These are phyloP conservation scores for Trichoderma aggressivum DNA, from an alignment of 2,329 filamentous ascomycete species.

Conservation along the genomic window DNA sequence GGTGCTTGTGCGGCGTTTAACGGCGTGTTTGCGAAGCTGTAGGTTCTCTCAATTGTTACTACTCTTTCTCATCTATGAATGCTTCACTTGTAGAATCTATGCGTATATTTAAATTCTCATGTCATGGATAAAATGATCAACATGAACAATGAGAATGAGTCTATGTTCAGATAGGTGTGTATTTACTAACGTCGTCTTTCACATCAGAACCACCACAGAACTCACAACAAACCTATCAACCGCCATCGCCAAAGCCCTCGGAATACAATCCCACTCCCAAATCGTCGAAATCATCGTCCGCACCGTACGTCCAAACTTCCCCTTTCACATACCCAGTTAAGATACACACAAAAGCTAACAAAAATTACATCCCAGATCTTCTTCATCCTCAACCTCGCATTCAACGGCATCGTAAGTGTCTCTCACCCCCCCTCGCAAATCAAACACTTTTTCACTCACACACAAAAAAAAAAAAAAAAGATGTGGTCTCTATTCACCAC, in stretches of 20 bases:
- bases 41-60: conserved; percentile 32
- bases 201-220: conserved; percentile 51
- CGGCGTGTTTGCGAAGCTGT: conserved; percentile 81
- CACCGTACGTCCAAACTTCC: conserved; percentile 38
- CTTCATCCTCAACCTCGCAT: conserved; percentile 70
- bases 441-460: not conserved
- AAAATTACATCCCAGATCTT: conserved; percentile 54
- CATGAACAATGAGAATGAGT: not conserved
- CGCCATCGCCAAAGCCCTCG: conserved; percentile 43
- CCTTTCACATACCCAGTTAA: not conserved
- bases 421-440: not conserved
- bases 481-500: conserved; percentile 85
- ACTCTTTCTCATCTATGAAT: not conserved
- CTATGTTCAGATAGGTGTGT: not conserved
- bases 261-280: conserved; percentile 39
- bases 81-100: not conserved
- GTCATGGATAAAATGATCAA: too few species aligned
- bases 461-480: conserved; percentile 26
- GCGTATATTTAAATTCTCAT: not conserved
- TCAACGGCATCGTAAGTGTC: conserved; percentile 63
- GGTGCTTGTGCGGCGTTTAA: conserved; percentile 78
- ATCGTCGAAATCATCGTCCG: conserved; percentile 49
- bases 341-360: not conserved
- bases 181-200: not conserved
- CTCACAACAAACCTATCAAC: conserved; percentile 49